A percentile compares a stretch with the other conserved stretches of the same genome.
Evolutionary conservation across 1,284 basidiomycete genomes (phyloP).

Genomic region (Tilletia caries): DNA sequence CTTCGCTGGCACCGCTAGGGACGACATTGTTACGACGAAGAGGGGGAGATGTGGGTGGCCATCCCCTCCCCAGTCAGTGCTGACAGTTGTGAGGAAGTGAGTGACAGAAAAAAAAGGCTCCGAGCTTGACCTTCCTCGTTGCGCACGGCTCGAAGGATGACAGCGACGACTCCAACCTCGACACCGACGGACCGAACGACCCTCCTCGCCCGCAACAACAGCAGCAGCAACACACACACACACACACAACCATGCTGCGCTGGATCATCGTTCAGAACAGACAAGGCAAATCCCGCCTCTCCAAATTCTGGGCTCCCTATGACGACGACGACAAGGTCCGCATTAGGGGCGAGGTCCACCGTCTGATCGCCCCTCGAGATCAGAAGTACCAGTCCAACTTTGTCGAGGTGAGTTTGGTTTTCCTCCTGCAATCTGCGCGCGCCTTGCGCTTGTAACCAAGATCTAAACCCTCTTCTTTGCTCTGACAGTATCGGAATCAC

Average conservation of each 20-base stretch:
- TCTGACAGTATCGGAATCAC: slow-evolving; percentile 34
- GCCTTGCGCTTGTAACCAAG: too few relatives aligned
- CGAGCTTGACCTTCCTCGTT: neutral
- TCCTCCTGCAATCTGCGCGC: neutral
- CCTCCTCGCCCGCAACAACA: neutral
- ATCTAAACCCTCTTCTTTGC: neutral
- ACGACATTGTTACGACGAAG: too few relatives aligned
- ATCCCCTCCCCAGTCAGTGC: too few relatives aligned
- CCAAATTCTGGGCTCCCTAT: slow-evolving; percentile 89
- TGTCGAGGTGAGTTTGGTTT: slow-evolving; percentile 72
- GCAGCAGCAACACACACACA: neutral
- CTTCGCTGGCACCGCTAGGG: too few relatives aligned
- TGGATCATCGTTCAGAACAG: slow-evolving; percentile 94
- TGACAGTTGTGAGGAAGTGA: too few relatives aligned
- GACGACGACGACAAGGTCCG: slow-evolving; percentile 66
- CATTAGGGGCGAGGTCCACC: slow-evolving; percentile 88
- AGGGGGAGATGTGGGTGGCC: too few relatives aligned
- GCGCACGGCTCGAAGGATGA: neutral
- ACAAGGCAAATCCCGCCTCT: slow-evolving; percentile 92
- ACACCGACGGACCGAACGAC: neutral
- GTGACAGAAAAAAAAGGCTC: neutral
- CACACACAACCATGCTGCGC: slow-evolving; percentile 68
- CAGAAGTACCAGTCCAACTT: slow-evolving; percentile 99
- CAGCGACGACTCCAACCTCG: neutral
- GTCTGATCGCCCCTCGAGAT: slow-evolving; percentile 90